Evolutionary conservation across 2,329 filamentous ascomycete genomes (phyloP).

Genomic region (Reticulascus tulasneorum): DNA sequence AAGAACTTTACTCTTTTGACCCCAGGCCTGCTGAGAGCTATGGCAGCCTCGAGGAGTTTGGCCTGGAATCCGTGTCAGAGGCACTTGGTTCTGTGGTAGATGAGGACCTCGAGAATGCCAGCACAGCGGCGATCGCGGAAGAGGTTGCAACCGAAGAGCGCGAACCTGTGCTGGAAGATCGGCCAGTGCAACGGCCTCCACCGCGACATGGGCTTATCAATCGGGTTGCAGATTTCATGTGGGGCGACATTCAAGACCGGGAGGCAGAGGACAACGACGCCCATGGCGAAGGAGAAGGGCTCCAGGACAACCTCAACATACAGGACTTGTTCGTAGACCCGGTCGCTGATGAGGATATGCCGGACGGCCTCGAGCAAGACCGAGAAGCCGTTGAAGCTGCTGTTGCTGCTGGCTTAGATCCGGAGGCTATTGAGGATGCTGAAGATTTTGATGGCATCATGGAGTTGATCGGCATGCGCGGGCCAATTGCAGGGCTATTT

Average conservation of each 20-base stretch:
- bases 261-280: conserved; percentile 38
- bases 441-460: conserved; percentile 96
- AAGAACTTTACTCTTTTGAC: too few species aligned
- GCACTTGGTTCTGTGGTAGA: too few species aligned
- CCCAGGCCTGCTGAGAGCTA: too few species aligned
- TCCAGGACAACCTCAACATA: conserved; percentile 39
- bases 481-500: conserved; percentile 81
- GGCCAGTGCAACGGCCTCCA: conserved; percentile 9
- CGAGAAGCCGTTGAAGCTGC: conserved; percentile 61
- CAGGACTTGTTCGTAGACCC: conserved; percentile 35
- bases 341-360: conserved; percentile 23
- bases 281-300: too few species aligned
- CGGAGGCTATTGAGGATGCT: conserved; percentile 74
- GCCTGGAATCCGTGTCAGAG: too few species aligned
- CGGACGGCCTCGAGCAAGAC: conserved; percentile 37
- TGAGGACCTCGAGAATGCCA: too few species aligned
- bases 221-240: conserved; percentile 57
- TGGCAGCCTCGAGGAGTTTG: too few species aligned
- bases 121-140: too few species aligned
- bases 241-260: conserved; percentile 48
- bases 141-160: not conserved
- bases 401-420: conserved; percentile 66
- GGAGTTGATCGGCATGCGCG: conserved; percentile 94
- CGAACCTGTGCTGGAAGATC: conserved; percentile 1
- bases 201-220: conserved; percentile 33